Conservation (phyloP, 2,329 filamentous ascomycete genomes). For the Mariannaea elegans region DNA sequence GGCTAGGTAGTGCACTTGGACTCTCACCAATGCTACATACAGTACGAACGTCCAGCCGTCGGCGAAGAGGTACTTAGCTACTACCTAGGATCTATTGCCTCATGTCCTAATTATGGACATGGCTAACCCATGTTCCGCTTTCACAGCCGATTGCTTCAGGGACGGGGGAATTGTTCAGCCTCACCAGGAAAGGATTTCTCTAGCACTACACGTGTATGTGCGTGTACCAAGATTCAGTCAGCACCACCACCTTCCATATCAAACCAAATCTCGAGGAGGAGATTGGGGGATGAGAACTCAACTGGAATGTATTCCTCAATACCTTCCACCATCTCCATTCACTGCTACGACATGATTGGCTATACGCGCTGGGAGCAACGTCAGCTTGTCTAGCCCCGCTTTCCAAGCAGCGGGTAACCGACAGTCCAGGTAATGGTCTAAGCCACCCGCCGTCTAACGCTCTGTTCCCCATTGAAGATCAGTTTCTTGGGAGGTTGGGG, state of each 20-base stretch:
- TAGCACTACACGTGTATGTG: background rate
- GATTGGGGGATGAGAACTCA: too few relatives aligned
- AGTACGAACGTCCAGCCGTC: background rate
- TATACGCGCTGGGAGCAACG: background rate
- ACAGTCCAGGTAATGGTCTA: background rate
- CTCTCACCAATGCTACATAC: background rate
- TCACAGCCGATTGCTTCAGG: slow-evolving; percentile 4
- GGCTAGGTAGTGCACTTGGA: background rate
- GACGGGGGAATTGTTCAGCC: background rate
- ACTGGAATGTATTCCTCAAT: too few relatives aligned
- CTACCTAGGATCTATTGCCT: slow-evolving; percentile 3
- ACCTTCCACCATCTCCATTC: background rate
- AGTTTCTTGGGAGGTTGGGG: background rate
- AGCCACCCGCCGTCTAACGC: background rate
- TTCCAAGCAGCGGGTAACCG: background rate
- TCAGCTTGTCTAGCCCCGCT: background rate
- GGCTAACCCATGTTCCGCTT: background rate
- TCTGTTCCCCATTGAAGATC: background rate
- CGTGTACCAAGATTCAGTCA: background rate
- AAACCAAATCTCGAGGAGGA: background rate
- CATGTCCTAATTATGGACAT: background rate
- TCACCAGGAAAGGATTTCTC: slow-evolving; percentile 7
- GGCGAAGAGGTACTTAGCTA: too few relatives aligned
- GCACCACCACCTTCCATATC: background rate
- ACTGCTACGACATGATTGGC: background rate